Percentiles rank a stretch among this genome's conserved stretches.
phyloP scores from a whole-genome alignment of 1,284 basidiomycete genomes.

The Puccinia brachypodii region DNA sequence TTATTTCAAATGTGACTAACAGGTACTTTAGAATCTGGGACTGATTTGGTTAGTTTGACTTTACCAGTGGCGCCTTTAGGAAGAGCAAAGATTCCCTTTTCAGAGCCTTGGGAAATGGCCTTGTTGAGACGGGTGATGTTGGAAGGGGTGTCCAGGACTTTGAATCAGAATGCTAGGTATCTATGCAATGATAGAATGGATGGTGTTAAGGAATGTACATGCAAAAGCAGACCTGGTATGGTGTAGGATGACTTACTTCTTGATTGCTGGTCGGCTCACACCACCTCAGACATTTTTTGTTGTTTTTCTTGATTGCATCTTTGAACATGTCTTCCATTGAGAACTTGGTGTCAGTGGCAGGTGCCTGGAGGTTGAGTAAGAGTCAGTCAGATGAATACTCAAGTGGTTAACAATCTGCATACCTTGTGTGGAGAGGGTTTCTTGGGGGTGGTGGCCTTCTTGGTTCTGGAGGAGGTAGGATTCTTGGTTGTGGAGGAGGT shows the following conservation, averaged over 20 bases:
- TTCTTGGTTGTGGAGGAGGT: conserved; percentile 24
- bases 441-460: conserved; percentile 19
- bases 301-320: conserved; percentile 44
- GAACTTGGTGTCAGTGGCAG: neutral
- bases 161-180: conserved; percentile 45
- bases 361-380: neutral
- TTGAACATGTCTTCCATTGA: conserved; percentile 46
- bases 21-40: neutral
- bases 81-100: conserved; percentile 50
- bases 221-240: too few species aligned
- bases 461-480: conserved; percentile 1
- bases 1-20: conserved; percentile 6
- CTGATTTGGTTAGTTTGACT: conserved; percentile 49
- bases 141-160: conserved; percentile 41
- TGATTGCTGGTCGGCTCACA: conserved; percentile 44
- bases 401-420: neutral
- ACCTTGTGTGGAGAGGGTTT: conserved; percentile 20
- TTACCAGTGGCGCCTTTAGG: conserved; percentile 52
- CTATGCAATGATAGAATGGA: neutral
- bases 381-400: neutral
- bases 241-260: conserved; percentile 15
- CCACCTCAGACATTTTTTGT: conserved; percentile 45
- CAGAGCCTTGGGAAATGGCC: conserved; percentile 45
- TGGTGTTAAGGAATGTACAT: neutral
- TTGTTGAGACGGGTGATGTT: conserved; percentile 41